Percentiles rank a stretch among this genome's conserved stretches.
These are phyloP conservation scores for Moesziomyces sp. DNA, from an alignment of 1,284 basidiomycete genomes.

Conservation along the genomic window DNA sequence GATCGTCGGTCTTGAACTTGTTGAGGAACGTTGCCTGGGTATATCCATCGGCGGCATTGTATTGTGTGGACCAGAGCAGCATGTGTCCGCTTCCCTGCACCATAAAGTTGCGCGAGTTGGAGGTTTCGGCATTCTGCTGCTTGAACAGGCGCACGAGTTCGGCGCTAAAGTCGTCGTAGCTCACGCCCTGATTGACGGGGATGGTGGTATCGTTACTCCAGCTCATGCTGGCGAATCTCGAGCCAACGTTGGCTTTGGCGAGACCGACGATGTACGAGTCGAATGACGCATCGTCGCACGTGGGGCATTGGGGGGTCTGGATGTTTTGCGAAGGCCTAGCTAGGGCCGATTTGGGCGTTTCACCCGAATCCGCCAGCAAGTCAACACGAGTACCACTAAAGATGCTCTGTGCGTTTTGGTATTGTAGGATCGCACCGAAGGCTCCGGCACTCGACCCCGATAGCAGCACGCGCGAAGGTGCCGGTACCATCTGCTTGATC, in stretches of 20 bases:
- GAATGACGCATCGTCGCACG: constrained; percentile 30
- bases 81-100: constrained; percentile 19
- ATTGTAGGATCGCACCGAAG: constrained; percentile 29
- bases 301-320: constrained; percentile 21
- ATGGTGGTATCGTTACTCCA: constrained; percentile 31
- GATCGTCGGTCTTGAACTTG: constrained; percentile 37
- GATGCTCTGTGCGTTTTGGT: constrained; percentile 21
- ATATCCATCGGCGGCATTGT: constrained; percentile 23
- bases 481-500: constrained; percentile 17
- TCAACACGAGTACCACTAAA: constrained; percentile 22
- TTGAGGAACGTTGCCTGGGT: constrained; percentile 26
- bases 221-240: constrained; percentile 31
- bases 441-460: constrained; percentile 22
- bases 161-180: constrained; percentile 4
- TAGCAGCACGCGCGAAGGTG: constrained; percentile 10
- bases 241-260: constrained; percentile 20
- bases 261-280: constrained; percentile 37
- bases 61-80: constrained; percentile 19
- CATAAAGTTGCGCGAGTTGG: constrained; percentile 27
- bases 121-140: constrained; percentile 11
- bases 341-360: constrained; percentile 9
- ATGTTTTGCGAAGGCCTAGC: constrained; percentile 19
- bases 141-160: constrained; percentile 19
- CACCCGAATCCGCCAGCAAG: constrained; percentile 25
- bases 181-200: constrained; percentile 26